A percentile compares a stretch with the other conserved stretches of the same genome.
phyloP scores from a whole-genome alignment of 257 asterid genomes.

The Anisodus acutangulus region DNA sequence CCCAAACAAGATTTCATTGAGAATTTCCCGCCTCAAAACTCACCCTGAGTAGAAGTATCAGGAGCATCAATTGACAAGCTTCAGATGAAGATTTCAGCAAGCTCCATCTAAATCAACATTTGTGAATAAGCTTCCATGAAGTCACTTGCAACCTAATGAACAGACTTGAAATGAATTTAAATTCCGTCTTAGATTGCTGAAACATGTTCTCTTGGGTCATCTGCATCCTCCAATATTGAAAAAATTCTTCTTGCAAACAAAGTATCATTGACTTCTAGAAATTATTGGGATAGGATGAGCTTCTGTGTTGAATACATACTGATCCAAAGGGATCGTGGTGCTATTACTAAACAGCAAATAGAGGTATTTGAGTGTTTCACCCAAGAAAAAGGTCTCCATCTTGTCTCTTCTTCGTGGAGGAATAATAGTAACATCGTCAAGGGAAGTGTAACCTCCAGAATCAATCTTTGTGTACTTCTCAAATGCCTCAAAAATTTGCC shows the following conservation, averaged over 20 bases:
- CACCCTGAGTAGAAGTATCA: not conserved
- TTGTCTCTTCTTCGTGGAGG: constrained; percentile 90
- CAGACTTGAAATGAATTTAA: not conserved
- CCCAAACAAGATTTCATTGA: not conserved
- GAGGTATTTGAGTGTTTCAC: constrained; percentile 90
- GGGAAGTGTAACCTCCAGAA: constrained; percentile 88
- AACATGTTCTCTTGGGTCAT: constrained; percentile 5
- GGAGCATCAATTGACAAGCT: not conserved
- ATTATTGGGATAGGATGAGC: constrained; percentile 90
- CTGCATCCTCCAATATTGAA: not conserved
- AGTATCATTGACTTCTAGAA: constrained; percentile 46
- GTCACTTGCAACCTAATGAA: constrained; percentile 1
- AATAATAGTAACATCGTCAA: constrained; percentile 78
- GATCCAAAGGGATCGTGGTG: constrained; percentile 69
- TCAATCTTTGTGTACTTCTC: constrained; percentile 82
- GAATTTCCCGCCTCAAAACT: not conserved
- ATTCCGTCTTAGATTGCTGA: not conserved
- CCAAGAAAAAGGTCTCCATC: constrained; percentile 95
- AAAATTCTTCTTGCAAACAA: not conserved
- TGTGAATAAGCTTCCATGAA: constrained; percentile 18
- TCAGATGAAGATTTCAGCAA: not conserved
- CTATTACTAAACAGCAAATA: constrained; percentile 69
- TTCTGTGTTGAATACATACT: constrained; percentile 89
- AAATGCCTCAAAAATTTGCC: constrained; percentile 94
- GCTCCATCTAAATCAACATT: not conserved